A percentile compares a stretch with the other conserved stretches of the same genome.
Conservation (phyloP, 768 basidiomycete species). For the Sistotremastrum suecicum region DNA sequence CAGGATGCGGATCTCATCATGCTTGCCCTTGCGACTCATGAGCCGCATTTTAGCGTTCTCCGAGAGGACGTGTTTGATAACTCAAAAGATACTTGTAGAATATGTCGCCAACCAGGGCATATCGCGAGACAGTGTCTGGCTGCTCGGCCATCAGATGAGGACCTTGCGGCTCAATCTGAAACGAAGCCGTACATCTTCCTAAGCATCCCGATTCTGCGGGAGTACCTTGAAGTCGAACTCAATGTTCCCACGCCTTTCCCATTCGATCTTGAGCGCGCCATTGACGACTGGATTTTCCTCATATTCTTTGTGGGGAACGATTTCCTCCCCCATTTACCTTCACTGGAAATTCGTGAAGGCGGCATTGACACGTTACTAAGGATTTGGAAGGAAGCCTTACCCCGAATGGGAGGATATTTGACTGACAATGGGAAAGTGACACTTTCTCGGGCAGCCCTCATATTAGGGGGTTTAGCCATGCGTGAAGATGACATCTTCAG, state of each 20-base stretch:
- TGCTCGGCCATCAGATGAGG: conserved; percentile 31
- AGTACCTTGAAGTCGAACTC: conserved; percentile 95
- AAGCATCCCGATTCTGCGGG: conserved; percentile 88
- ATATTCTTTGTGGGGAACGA: conserved; percentile 99
- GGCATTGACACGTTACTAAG: conserved; percentile 93
- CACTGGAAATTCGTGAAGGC: conserved; percentile 97
- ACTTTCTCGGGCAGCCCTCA: conserved; percentile 77
- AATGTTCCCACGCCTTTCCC: conserved; percentile 71
- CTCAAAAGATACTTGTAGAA: conserved; percentile 76
- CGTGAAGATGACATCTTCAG: conserved; percentile 94
- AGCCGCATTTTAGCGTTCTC: conserved; percentile 94
- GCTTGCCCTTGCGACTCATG: conserved; percentile 94
- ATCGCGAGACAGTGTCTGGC: conserved; percentile 91
- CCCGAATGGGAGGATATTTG: conserved; percentile 94
- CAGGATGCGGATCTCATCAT: conserved; percentile 99
- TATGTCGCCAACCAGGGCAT: conserved; percentile 91
- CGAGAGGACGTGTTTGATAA: conserved; percentile 85
- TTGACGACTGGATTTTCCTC: conserved; percentile 99
- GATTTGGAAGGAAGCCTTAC: conserved; percentile 91
- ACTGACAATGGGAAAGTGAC: conserved; percentile 88
- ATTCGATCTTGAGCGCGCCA: conserved; percentile 89
- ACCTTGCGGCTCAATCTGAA: conserved; percentile 36
- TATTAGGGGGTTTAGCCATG: conserved; percentile 88
- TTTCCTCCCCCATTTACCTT: conserved; percentile 95
- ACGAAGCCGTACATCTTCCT: conserved; percentile 99